Evolutionary conservation across 1,284 basidiomycete genomes (phyloP).

Genomic region (Moniliella sp.): DNA sequence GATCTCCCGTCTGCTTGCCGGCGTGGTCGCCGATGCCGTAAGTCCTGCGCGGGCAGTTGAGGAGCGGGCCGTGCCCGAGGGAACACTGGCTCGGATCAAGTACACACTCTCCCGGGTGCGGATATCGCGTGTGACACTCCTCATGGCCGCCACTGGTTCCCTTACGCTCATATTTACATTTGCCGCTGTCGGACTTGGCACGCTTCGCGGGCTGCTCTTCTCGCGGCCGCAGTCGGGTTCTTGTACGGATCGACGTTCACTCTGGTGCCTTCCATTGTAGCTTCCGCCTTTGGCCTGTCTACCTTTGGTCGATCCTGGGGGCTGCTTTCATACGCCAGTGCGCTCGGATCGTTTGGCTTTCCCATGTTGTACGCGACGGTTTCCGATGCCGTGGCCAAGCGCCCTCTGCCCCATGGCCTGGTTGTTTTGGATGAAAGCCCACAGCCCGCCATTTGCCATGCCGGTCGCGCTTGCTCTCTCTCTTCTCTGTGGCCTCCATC

Average conservation of each 20-base stretch:
- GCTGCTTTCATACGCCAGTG: constrained; percentile 4
- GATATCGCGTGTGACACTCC: constrained; percentile 1
- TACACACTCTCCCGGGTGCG: too few species aligned
- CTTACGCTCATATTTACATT: constrained; percentile 3
- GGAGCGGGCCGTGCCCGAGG: too few species aligned
- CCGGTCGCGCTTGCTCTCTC: too few species aligned
- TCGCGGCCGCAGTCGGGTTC: constrained; percentile 3
- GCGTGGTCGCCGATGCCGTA: constrained; percentile 4
- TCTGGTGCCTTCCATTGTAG: constrained; percentile 4
- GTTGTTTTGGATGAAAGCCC: too few species aligned
- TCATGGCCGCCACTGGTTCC: constrained; percentile 3
- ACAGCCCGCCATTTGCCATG: too few species aligned
- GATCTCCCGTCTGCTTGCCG: constrained; percentile 4
- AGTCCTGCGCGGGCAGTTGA: too few species aligned
- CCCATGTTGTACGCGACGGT: constrained; percentile 7
- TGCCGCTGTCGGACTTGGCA: constrained; percentile 2
- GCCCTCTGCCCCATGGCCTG: too few species aligned
- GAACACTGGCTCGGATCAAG: too few species aligned
- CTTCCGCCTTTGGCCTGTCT: constrained; percentile 2
- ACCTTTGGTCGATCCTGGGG: constrained; percentile 9
- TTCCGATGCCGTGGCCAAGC: constrained; percentile 3
- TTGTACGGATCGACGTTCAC: constrained; percentile 7
- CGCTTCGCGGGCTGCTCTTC: constrained; percentile 1
- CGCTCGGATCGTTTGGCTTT: constrained; percentile 4
- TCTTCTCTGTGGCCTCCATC: too few species aligned